Conservation (phyloP, 345 rosid species). For the Camelina laxa region DNA sequence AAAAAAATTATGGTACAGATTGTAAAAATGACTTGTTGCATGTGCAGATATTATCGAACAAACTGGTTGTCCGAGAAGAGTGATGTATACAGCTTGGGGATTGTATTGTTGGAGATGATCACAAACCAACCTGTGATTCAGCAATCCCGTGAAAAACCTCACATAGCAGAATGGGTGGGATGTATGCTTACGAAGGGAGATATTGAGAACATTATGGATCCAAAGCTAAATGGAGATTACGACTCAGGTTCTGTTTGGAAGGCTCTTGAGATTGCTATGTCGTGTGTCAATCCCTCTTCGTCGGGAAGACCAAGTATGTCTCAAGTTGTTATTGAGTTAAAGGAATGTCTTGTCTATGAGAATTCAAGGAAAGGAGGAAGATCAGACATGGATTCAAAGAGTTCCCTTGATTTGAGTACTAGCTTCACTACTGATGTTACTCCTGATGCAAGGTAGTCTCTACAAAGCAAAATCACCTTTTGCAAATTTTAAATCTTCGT, state of each 20-base stretch:
- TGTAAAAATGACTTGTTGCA: slow-evolving; percentile 17
- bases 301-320: slow-evolving; percentile 40
- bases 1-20: slow-evolving; percentile 13
- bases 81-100: slow-evolving; percentile 53
- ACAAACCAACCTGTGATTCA: slow-evolving; percentile 32
- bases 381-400: slow-evolving; percentile 14
- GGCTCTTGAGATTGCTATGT: slow-evolving; percentile 28
- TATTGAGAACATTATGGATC: slow-evolving; percentile 11
- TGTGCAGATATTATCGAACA: slow-evolving; percentile 42
- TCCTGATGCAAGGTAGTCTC: slow-evolving; percentile 21
- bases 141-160: slow-evolving; percentile 6
- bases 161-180: slow-evolving; percentile 34
- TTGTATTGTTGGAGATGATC: slow-evolving; percentile 42
- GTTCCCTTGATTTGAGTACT: not conserved
- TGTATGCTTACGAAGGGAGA: slow-evolving; percentile 22
- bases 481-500: no score
- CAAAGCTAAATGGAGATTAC: slow-evolving; percentile 7
- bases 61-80: slow-evolving; percentile 46
- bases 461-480: not conserved
- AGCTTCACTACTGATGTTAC: slow-evolving; percentile 21
- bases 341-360: slow-evolving; percentile 23
- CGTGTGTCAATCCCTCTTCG: slow-evolving; percentile 13
- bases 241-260: slow-evolving; percentile 27
- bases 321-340: slow-evolving; percentile 13
- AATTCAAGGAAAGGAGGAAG: not conserved